Evolutionary conservation across 73 alveolate species (phyloP), one percentile per base, ranked within the genome.

Genomic region (Paramecium tetraurelia): DNA sequence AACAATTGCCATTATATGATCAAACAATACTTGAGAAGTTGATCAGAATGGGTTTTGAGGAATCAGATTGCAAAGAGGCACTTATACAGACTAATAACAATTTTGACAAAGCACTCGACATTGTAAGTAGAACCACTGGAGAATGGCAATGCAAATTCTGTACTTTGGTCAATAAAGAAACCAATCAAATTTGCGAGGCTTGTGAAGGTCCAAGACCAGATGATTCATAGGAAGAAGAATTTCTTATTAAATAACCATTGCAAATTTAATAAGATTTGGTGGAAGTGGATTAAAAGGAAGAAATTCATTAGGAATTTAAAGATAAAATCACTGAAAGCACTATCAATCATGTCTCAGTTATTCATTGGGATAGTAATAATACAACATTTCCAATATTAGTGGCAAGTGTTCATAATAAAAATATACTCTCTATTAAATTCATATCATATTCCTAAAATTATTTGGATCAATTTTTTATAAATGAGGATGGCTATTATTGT

Each of bases 101-200:
- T 22, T 80, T 80, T 22, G 72, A 43, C 12, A 27, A 40, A 22
- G 90, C 90, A 14, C 31, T 80, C 7, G 90, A 80, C 46, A 44
- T 80, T 9, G 24, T 80, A 22, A 80, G 90, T 44, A 22, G 48
- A 6, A 48, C 58, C 3, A 33, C 58, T 27, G 69, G 53, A 80
- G 86, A 86, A 70, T 80, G 93, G 87, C 24, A 57, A 38, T 93
- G 96, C 53, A 31, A 69, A 9, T 70, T 68, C 6, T 93, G 96
- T 93, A 93, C 96, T 71, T 80, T 43, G 11, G 70, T 93, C 5
- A 93, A 93, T 48, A 75, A 59, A 20, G 96, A 93, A 41, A 88
- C 92, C 5, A 90, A 89, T 21, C 24, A 85, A 20, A 20, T 24
- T 20, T 93, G 96, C 83, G 96, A 93, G 9, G 95, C 70, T 38